Percentiles rank a stretch among this genome's conserved stretches.
These are phyloP conservation scores for Leucocoprinus sp. DNA, from an alignment of 768 basidiomycete species.

Conservation along the genomic window DNA sequence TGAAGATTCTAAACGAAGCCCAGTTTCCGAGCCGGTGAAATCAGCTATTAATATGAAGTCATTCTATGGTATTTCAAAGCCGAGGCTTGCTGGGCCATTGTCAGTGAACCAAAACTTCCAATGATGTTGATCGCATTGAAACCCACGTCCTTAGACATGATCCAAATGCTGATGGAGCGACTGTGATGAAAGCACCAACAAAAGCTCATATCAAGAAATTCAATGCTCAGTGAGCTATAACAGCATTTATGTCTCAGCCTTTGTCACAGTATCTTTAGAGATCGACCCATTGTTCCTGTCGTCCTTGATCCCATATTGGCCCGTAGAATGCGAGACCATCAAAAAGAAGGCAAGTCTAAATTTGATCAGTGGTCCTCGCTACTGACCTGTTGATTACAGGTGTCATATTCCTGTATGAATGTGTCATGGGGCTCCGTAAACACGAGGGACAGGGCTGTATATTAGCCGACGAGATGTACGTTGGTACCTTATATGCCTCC, in stretches of 20 bases:
- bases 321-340: conserved; percentile 76
- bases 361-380: neutral
- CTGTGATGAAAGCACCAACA: conserved; percentile 80
- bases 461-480: conserved; percentile 91
- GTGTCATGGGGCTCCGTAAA: conserved; percentile 87
- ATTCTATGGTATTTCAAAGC: conserved; percentile 48
- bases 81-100: conserved; percentile 33
- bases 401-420: conserved; percentile 88
- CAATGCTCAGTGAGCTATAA: conserved; percentile 55
- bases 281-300: conserved; percentile 62
- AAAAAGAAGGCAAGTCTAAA: conserved; percentile 62
- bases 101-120: conserved; percentile 22
- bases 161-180: conserved; percentile 63
- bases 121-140: neutral
- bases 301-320: conserved; percentile 86
- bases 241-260: neutral
- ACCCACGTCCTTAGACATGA: conserved; percentile 47
- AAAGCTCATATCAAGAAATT: conserved; percentile 55
- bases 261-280: conserved; percentile 29
- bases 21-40: conserved; percentile 15
- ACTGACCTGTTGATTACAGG: conserved; percentile 29
- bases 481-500: neutral
- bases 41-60: conserved; percentile 23
- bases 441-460: conserved; percentile 93
- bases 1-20: neutral